Percentiles rank a stretch among this genome's conserved stretches.
Conservation (phyloP, 768 basidiomycete genomes). For the Kondoa malvinella region DNA sequence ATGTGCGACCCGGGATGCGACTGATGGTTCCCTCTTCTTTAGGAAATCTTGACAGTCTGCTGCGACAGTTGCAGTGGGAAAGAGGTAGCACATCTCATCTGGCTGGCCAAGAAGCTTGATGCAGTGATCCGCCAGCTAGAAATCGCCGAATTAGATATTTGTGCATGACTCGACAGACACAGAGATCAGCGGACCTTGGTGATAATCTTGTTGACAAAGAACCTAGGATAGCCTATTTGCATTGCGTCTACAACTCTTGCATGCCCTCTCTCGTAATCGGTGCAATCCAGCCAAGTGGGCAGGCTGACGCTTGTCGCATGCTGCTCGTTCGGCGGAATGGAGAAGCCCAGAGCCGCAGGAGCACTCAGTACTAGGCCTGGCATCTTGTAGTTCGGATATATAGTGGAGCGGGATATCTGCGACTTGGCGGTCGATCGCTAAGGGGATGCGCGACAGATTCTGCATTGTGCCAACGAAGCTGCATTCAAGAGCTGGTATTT, state of each 20-base stretch:
- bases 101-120: constrained; percentile 34
- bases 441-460: too few species aligned
- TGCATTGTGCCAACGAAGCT: too few species aligned
- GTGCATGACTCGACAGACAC: background rate
- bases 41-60: constrained; percentile 61
- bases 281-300: constrained; percentile 77
- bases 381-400: too few species aligned
- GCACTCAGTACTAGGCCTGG: too few species aligned
- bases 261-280: constrained; percentile 80
- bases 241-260: constrained; percentile 58
- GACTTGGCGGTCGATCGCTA: too few species aligned
- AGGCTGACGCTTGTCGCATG: constrained; percentile 93
- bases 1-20: constrained; percentile 52
- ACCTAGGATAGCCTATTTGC: constrained; percentile 83
- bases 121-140: constrained; percentile 45
- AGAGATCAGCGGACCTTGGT: constrained; percentile 45
- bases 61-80: constrained; percentile 55
- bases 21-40: constrained; percentile 39
- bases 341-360: constrained; percentile 20
- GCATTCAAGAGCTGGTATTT: too few species aligned
- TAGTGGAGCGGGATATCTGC: too few species aligned
- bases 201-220: constrained; percentile 76
- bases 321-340: constrained; percentile 34
- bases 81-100: constrained; percentile 61
- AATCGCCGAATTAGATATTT: background rate